Conservation (phyloP, 1,139 yeast genomes). For the Zygoascus hellenicus region DNA sequence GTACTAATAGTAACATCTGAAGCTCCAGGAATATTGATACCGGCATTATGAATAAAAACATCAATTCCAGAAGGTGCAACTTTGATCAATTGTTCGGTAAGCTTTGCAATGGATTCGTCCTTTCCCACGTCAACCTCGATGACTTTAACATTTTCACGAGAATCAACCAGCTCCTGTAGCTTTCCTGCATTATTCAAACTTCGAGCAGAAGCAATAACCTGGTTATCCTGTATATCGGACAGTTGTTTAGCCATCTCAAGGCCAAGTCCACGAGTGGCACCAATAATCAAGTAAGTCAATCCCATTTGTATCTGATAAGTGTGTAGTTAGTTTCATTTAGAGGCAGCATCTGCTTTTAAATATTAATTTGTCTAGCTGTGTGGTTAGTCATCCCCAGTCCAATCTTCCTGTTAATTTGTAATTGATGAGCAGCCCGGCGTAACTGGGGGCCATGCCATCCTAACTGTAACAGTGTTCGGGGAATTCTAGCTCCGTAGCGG, state of each 20-base stretch:
- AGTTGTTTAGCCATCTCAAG: slow-evolving; percentile 27
- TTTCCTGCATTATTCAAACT: slow-evolving; percentile 13
- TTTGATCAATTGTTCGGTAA: slow-evolving; percentile 22
- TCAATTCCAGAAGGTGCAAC: slow-evolving; percentile 33
- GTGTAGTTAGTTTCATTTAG: too few relatives aligned
- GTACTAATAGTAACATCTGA: slow-evolving; percentile 17
- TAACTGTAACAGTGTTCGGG: too few relatives aligned
- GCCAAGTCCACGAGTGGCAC: slow-evolving; percentile 36
- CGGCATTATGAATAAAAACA: slow-evolving; percentile 51
- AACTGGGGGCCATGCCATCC: too few relatives aligned
- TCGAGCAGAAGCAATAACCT: slow-evolving; percentile 35
- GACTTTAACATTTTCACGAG: slow-evolving; percentile 23
- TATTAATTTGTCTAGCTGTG: too few relatives aligned
- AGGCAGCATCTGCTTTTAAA: too few relatives aligned
- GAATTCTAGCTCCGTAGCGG: too few relatives aligned
- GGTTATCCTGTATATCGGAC: slow-evolving; percentile 18
- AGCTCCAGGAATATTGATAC: slow-evolving; percentile 22
- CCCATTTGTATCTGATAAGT: neutral
- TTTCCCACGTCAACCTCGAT: slow-evolving; percentile 25
- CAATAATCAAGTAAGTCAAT: slow-evolving; percentile 26
- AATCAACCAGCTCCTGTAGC: slow-evolving; percentile 13
- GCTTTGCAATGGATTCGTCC: slow-evolving; percentile 19
- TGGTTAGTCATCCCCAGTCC: too few relatives aligned
- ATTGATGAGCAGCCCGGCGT: too few relatives aligned
- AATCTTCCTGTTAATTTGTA: too few relatives aligned